Conservation (phyloP, 441 rosid genomes). For the Erysimum cheiri region DNA sequence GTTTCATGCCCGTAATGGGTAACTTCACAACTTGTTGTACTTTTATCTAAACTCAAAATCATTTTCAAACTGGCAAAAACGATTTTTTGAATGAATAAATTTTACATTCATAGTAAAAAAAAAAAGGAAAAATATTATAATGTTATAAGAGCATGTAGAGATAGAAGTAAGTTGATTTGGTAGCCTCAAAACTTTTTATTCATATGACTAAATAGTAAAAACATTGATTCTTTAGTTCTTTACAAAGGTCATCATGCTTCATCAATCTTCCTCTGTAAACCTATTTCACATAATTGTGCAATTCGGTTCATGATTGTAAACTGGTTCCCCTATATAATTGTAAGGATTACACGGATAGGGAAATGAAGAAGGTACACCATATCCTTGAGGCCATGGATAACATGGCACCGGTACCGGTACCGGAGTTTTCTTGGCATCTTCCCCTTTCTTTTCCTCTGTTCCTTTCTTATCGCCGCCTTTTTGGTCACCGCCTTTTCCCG, state of each 20-base stretch:
- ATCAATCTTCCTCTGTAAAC: neutral
- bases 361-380: no score
- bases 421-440: constrained; percentile 22
- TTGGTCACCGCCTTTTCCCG: neutral
- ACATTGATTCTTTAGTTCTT: constrained; percentile 15
- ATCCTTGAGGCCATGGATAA: constrained; percentile 15
- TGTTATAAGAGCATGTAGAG: neutral
- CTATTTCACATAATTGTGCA: constrained; percentile 47
- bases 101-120: no score
- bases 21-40: no score
- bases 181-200: constrained; percentile 25
- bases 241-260: neutral
- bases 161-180: constrained; percentile 10
- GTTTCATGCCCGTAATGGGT: no score
- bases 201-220: constrained; percentile 13
- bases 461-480: constrained; percentile 3
- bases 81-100: no score
- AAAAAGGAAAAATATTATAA: no score
- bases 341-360: constrained; percentile 27
- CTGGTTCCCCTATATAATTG: constrained; percentile 32
- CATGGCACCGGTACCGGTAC: constrained; percentile 2
- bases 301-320: constrained; percentile 28
- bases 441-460: neutral
- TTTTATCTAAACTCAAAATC: no score
- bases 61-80: no score